phyloP scores from a whole-genome alignment of 257 asterid species.

The Buddleja alternifolia region DNA sequence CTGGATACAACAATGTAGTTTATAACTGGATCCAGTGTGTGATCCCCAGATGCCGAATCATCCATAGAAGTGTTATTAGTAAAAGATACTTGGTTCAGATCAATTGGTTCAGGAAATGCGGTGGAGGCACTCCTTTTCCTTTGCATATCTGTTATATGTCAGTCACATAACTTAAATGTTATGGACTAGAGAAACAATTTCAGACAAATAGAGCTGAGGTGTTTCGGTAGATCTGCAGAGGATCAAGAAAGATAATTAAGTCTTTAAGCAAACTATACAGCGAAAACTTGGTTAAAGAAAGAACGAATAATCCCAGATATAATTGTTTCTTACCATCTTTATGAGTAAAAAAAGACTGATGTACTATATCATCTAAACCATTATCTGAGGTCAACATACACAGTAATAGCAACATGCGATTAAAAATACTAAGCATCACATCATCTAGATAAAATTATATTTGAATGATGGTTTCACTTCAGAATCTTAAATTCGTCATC shows the following conservation, averaged over 20 bases:
- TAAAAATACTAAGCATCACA: too few species aligned
- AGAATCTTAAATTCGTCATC: too few species aligned
- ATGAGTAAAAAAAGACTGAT: too few species aligned
- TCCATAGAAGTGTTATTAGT: conserved; percentile 57
- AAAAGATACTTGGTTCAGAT: conserved; percentile 74
- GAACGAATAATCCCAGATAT: too few species aligned
- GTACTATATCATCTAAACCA: too few species aligned
- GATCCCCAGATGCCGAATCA: conserved; percentile 49
- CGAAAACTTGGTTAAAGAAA: not conserved
- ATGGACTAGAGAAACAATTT: conserved; percentile 6
- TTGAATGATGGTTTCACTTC: too few species aligned
- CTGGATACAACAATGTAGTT: conserved; percentile 47
- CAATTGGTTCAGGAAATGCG: conserved; percentile 77
- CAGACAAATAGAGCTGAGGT: conserved; percentile 14
- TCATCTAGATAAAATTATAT: too few species aligned
- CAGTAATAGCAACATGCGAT: too few species aligned
- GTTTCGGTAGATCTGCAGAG: conserved; percentile 29
- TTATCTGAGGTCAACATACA: too few species aligned
- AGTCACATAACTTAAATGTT: not conserved
- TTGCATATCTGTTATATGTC: conserved; percentile 53
- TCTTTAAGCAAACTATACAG: not conserved
- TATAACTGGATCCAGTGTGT: conserved; percentile 65
- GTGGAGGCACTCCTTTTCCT: conserved; percentile 63
- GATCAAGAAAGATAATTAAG: conserved; percentile 16
- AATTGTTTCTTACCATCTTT: too few species aligned